These are phyloP conservation scores for Vigna hirtella DNA, from an alignment of 306 rosid genomes.

Conservation along the genomic window DNA sequence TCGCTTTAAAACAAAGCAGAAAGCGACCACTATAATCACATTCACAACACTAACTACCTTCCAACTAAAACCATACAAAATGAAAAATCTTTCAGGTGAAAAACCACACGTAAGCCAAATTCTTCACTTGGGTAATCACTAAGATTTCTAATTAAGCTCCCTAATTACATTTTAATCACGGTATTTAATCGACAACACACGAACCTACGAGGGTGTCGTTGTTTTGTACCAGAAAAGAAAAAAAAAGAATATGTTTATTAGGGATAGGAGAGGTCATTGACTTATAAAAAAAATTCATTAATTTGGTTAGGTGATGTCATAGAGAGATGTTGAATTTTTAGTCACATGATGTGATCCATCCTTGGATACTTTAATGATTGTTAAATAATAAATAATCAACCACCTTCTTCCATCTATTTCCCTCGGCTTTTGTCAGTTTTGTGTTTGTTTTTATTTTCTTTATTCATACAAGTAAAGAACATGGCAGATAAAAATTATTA, in stretches of 20 bases:
- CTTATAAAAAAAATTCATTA: constrained; percentile 24
- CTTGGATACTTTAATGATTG: constrained; percentile 41
- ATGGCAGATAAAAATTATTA: neutral
- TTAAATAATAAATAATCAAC: neutral
- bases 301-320: constrained; percentile 38
- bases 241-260: neutral
- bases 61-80: constrained; percentile 22
- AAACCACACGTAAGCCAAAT: constrained; percentile 4
- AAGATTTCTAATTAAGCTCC: neutral
- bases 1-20: constrained; percentile 41
- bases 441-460: neutral
- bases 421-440: constrained; percentile 32
- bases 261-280: constrained; percentile 36
- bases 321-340: constrained; percentile 37
- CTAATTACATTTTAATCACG: neutral
- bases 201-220: constrained; percentile 1
- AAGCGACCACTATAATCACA: constrained; percentile 42
- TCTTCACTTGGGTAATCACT: constrained; percentile 5
- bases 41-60: constrained; percentile 5
- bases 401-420: neutral
- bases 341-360: constrained; percentile 38
- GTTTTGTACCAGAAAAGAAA: neutral
- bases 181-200: constrained; percentile 16
- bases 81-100: constrained; percentile 21
- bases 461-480: neutral